Base-by-base conservation (phyloP, 768 basidiomycete genomes). In the Calocybe gangraenosa region DNA sequence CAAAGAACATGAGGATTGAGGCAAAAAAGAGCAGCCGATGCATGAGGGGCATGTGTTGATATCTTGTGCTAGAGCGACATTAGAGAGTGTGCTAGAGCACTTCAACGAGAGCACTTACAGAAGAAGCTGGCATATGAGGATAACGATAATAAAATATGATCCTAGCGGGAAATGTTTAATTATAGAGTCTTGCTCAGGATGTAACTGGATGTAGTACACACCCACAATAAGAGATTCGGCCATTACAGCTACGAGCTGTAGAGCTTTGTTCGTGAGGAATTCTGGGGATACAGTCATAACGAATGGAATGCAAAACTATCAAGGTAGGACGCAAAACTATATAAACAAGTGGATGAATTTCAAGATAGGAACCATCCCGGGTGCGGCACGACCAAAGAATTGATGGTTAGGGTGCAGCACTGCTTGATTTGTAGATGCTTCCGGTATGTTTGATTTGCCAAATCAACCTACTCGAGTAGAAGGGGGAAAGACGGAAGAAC, bases 1-100 rank as follows among this genome's bases (percentile, higher is more conserved):
- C 13, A 6, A 47, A 11, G 28, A 52, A 52, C 50, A 52, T 52
- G 20, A 44, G 10, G 13, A 52, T 39, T 7, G 50, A 52, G 3
- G 19, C 42, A 15, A 23, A 19, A 19, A 52, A 52, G 5, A 52
- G 43, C 8, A 42, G n/a, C 18, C 38, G 39, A 23, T 45, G 50
- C 34, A 44, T 41, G 2, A 3, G 33, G 2, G 46, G 37, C 28
- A 52, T 45, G 7, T 17, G 19, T 3, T 7, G 6, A 20, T 18
- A 18, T 41, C 31, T 41, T 18, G 13, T 2, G 7, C 40, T 41
- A 14, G 15, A 31, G 7, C 31, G 3, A 6, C 7, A 3, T 41
- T 18, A 30, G 15, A 19, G 15, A 8, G 14, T 18, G 13, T 18
- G 2, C 13, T 2, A 23, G 18, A 32, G 10, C 11, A 22, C 17